These are phyloP conservation scores for Nakaseomyces nivariensis DNA, from an alignment of 1,139 yeast species.

Conservation along the genomic window DNA sequence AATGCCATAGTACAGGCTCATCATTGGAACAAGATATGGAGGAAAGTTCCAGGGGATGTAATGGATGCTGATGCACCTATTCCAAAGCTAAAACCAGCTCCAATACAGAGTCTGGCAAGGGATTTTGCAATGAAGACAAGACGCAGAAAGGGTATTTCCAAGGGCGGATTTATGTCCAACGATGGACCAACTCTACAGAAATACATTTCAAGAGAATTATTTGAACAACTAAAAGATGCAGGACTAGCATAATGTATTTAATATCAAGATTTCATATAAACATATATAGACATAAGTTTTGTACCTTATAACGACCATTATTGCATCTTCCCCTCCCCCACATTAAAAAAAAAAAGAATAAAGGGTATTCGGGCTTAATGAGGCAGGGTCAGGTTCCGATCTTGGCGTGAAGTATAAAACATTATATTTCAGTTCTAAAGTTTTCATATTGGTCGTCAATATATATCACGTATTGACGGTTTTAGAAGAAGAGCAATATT, in stretches of 20 bases:
- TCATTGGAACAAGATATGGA: conserved; percentile 55
- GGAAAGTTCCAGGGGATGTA: conserved; percentile 84
- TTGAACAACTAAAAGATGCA: conserved; percentile 42
- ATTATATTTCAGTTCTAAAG: not conserved
- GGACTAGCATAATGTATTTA: conserved; percentile 28
- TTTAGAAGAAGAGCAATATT: too few relatives aligned
- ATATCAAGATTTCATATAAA: not conserved
- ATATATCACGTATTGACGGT: too few relatives aligned
- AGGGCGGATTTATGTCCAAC: conserved; percentile 47
- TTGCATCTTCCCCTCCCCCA: too few relatives aligned
- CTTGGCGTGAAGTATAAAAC: too few relatives aligned
- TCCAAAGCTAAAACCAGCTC: conserved; percentile 70
- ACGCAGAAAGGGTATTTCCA: conserved; percentile 64
- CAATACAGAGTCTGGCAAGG: conserved; percentile 59
- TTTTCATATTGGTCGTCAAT: too few relatives aligned
- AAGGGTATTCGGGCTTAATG: not conserved
- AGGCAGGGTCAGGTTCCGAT: not conserved
- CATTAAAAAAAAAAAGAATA: not conserved
- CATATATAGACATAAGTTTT: not conserved
- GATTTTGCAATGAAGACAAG: conserved; percentile 88
- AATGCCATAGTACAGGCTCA: conserved; percentile 60
- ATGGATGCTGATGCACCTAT: conserved; percentile 53
- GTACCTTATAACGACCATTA: too few relatives aligned
- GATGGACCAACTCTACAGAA: conserved; percentile 69
- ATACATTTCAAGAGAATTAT: conserved; percentile 56